Evolutionary conservation across 2,329 filamentous ascomycete genomes (phyloP).

Genomic region (Sporothrix sp.): DNA sequence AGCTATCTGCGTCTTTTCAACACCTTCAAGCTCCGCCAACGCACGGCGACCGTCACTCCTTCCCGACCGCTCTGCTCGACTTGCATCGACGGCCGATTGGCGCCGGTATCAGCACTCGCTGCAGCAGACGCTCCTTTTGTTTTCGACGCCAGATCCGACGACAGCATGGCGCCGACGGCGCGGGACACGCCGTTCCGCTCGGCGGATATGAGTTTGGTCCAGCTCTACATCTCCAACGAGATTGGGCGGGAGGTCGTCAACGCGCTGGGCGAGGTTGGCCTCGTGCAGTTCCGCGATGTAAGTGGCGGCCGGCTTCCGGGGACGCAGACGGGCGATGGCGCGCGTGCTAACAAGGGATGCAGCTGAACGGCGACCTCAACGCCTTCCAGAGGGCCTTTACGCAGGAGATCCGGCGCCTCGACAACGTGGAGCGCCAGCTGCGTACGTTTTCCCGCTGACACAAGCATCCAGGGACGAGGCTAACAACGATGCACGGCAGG

Average conservation of each 20-base stretch:
- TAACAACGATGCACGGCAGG: no score
- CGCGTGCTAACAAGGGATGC: slow-evolving; percentile 15
- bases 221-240: slow-evolving; percentile 98
- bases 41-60: slow-evolving; percentile 11
- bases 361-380: slow-evolving; percentile 88
- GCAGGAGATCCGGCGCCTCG: slow-evolving; percentile 90
- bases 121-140: neutral
- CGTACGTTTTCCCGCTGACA: slow-evolving; percentile 63
- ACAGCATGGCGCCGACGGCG: slow-evolving; percentile 51
- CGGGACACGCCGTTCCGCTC: slow-evolving; percentile 98
- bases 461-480: no score
- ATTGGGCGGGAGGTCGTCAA: slow-evolving; percentile 97
- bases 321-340: no score
- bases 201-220: slow-evolving; percentile 99
- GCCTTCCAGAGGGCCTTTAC: slow-evolving; percentile 97
- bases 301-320: slow-evolving; percentile 24
- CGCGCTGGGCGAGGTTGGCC: slow-evolving; percentile 86
- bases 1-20: slow-evolving; percentile 12
- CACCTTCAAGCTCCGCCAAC: slow-evolving; percentile 12
- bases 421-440: slow-evolving; percentile 96
- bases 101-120: neutral
- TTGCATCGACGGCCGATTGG: neutral
- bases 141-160: slow-evolving; percentile 11
- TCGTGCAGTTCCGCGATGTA: slow-evolving; percentile 97
- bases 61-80: neutral